Evolutionary conservation across 2,329 filamentous ascomycete genomes (phyloP), one percentile per base, ranked within the genome.

Genomic region (Myriosclerotinia scirpicola): DNA sequence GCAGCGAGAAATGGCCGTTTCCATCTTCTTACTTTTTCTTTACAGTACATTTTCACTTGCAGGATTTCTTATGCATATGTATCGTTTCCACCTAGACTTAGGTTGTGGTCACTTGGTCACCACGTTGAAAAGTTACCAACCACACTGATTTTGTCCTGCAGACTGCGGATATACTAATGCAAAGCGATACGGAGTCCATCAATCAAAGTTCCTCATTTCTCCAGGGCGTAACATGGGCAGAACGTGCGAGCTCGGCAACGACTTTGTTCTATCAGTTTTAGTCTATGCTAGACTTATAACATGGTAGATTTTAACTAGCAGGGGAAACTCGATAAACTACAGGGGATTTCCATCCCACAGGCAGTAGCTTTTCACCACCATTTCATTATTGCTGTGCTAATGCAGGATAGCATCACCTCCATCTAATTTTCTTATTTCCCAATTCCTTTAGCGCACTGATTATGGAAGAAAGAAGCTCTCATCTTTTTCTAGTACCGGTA

Each of bases 141-240:
- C 64, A 66, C 64, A 52, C 48, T 66, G 64, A 66, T 61, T 66
- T 66, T 54, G 55, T 15, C 64, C 64, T 66, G 64, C 64, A 66
- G 64, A 66, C 26, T 61, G 64, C 64, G 64, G 64, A 66, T 61
- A 59, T 66, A 61, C 64, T 66, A 66, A 59, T 65, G 64, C 55
- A 66, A 36, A 60, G 64, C 64, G 64, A 66, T 66, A 66, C 38
- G 55, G 26, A 46, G 17, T 66, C 55, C 54, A 36, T 66, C 64
- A 66, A 66, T 66, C 64, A 66, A 44, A 61, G 40, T 34, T 46
- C 26, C 40, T 61, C 26, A 61, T 54, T 61, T 36, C 55, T 66
- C 50, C 64, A 66, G 50, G 55, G 64, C 55, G 22, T 66, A 54
- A 53, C 55, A 66, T 54, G 55, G 52, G 38, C 46, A 64, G 53